These are phyloP conservation scores for Dictyophora rubrovolvata DNA, from an alignment of 768 basidiomycete species.

Conservation along the genomic window DNA sequence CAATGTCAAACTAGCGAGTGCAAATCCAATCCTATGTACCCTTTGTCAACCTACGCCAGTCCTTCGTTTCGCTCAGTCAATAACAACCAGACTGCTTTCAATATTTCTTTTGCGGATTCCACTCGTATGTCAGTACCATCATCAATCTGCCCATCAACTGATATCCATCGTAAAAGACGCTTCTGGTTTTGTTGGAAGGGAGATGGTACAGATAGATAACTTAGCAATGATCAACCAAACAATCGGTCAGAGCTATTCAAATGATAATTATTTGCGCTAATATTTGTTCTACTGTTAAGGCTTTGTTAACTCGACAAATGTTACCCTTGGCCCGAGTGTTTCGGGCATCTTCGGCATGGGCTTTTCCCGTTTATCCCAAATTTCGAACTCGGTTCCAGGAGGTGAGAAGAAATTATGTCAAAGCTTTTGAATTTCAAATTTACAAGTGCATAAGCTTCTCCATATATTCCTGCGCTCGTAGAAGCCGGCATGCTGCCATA, in stretches of 20 bases:
- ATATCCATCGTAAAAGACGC: slow-evolving; percentile 32
- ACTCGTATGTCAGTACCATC: slow-evolving; percentile 40
- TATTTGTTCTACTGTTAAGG: slow-evolving; percentile 28
- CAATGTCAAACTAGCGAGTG: slow-evolving; percentile 48
- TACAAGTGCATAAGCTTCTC: slow-evolving; percentile 38
- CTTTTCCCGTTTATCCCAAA: slow-evolving; percentile 61
- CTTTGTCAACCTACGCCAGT: slow-evolving; percentile 47
- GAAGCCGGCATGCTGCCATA: slow-evolving; percentile 57
- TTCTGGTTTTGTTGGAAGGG: slow-evolving; percentile 61
- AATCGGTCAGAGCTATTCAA: slow-evolving; percentile 40
- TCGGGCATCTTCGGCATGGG: slow-evolving; percentile 72
- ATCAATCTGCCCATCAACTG: not conserved
- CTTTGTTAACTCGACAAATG: slow-evolving; percentile 49
- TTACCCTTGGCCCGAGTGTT: slow-evolving; percentile 49
- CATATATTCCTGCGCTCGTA: slow-evolving; percentile 56
- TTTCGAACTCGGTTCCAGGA: slow-evolving; percentile 34
- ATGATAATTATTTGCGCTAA: not conserved
- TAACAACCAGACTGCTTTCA: slow-evolving; percentile 50
- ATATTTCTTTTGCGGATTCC: slow-evolving; percentile 53
- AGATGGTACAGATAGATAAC: slow-evolving; percentile 50
- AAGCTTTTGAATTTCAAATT: not conserved
- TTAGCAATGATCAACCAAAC: slow-evolving; percentile 51
- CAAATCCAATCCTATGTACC: slow-evolving; percentile 54
- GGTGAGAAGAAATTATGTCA: slow-evolving; percentile 25
- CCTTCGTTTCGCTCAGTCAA: slow-evolving; percentile 55